Base-by-base conservation (phyloP, 2,329 filamentous ascomycete species). In the Cladobotryum mycophilum region DNA sequence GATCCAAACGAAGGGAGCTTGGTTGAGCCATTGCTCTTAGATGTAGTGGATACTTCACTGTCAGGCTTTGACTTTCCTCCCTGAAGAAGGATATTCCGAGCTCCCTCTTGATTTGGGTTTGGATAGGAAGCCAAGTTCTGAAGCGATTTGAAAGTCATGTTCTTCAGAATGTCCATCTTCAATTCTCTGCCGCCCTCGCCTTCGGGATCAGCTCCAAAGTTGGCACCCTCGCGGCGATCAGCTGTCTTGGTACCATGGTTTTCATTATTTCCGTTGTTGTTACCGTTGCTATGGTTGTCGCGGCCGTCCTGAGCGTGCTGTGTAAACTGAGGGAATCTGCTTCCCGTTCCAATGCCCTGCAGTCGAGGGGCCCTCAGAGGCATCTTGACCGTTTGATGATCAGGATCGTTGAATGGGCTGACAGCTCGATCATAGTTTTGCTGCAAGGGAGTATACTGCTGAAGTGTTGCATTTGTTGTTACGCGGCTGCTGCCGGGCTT, bases 101-200 rank as follows among this genome's bases (percentile, higher is more conserved):
- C 78, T 40, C 64, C 66, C 61, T 74, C 74, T 61, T 79, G 78
- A 60, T 69, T 74, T 7, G 76, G 77, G 55, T 81, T 81, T 4
- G 73, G 68, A 56, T 80, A 81, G 1, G 78, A 80, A 14, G 78
- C 78, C 56, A 81, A 60, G 56, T 75, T 80, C 37, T 74, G 72
- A 18, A 80, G 67, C 30, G 70, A 74, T 57, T 79, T 78, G 58
- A 74, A 69, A 12, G 68, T 65, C 54, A 71, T 66, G 42, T 64
- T 71, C 52, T 67, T 63, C 45, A 72, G 60, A 1, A 66, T 60
- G 17, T 67, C 62, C 48, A 61, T 61, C 6, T 53, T 53, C 30
- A 57, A 53, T 9, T 66, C 63, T 25, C 59, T 61, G 7, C 63
- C 64, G 35, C 62, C 54, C 13, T 63, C 64, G 3, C 59, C 53